Evolutionary conservation across 2,329 filamentous ascomycete species (phyloP), one percentile per base, ranked within the genome.

Genomic region (Aspergillus sp.): DNA sequence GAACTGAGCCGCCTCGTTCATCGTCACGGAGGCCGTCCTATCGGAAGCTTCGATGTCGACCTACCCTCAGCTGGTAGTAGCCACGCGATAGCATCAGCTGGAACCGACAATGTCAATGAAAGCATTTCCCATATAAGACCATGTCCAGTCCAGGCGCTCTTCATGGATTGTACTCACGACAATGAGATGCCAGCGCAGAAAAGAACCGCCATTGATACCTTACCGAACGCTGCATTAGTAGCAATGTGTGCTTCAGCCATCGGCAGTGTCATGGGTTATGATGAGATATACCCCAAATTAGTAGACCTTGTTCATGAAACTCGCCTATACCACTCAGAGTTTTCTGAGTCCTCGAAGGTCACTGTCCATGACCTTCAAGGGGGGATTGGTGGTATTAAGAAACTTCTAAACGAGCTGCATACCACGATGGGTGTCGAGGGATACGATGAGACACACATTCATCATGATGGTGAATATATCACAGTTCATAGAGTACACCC

Each of bases 81-180:
- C 52, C 59, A 69, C 54, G 60, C 69, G 49, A 62, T 73, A 65
- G 64, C 56, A 50, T 65, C 60, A 41, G 69, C 60, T 68, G 71
- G 56, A 49, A 59, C 56, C 47, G 57, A 58, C 16, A 63, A 56
- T 43, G 33, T 65, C 63, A 65, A 64, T 63, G 87, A 93, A 62
- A 82, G 89, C 16, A 80, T 96, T 59, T 88, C 87, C 59, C 87
- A 82, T 56, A 92, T 99, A 71, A 89, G 90, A 60, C 86, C 88
- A n/a, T 89, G 85, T 3, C 90, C 92, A 3, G 88, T 97, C 0
- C 92, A 96, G 60, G 94, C 93, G 1, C 77, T 99, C 1, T 96
- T 99, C 73, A 97, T 97, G 91, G 95, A 99, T 69, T 99, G 95
- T 72, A 99, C 95, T 0, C 94, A 99, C 70, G 94, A 99, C 74